Evolutionary conservation across 2,329 filamentous ascomycete species (phyloP).

Genomic region (Penicillium oxalicum): DNA sequence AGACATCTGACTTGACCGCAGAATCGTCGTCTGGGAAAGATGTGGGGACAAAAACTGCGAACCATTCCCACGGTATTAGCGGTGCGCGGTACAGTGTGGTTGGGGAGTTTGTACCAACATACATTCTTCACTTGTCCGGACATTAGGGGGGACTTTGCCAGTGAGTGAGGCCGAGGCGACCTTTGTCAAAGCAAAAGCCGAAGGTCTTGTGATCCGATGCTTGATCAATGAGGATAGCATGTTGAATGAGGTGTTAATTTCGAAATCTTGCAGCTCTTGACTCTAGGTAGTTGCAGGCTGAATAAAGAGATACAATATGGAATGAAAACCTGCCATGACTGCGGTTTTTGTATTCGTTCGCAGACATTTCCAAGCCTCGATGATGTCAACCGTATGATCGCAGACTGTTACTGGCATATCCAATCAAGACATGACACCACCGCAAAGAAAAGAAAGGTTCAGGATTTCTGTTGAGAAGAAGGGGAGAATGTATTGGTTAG

Average conservation of each 20-base stretch:
- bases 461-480: not conserved
- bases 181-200: conserved; percentile 4
- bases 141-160: conserved; percentile 3
- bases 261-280: too few species aligned
- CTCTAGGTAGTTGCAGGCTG: too few species aligned
- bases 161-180: conserved; percentile 7
- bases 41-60: conserved; percentile 9
- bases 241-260: not conserved
- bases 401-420: not conserved
- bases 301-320: not conserved
- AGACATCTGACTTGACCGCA: conserved; percentile 4
- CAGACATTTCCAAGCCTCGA: conserved; percentile 1
- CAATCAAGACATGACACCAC: not conserved
- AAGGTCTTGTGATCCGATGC: conserved; percentile 6
- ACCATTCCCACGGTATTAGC: too few species aligned
- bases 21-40: conserved; percentile 14
- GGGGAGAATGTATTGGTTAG: conserved; percentile 5
- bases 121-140: conserved; percentile 10
- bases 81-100: too few species aligned
- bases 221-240: conserved; percentile 12
- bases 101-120: not conserved
- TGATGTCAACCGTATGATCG: conserved; percentile 14
- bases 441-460: not conserved
- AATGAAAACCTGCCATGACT: too few species aligned
- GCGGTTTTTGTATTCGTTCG: not conserved